Evolutionary conservation across 2,329 filamentous ascomycete species (phyloP), one percentile per base, ranked within the genome.

Genomic region (Aspergillus vadensis): DNA sequence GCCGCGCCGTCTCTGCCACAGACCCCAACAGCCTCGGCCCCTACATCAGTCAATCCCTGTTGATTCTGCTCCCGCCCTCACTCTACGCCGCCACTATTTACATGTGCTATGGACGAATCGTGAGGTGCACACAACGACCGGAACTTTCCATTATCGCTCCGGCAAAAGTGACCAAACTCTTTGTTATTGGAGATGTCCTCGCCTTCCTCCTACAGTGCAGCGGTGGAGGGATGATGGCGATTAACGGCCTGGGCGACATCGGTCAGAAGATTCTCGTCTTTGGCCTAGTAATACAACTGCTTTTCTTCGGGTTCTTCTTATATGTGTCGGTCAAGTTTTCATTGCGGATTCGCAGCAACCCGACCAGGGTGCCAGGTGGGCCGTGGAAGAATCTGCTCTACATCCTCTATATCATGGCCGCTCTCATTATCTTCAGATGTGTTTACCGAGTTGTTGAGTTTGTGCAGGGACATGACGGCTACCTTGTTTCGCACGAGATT

Each of bases 31-130:
- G 49, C 21, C 54, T 64, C 7, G 50, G 36, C 2, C 27, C 57
- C 12, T 63, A 55, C 54, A 49, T 60, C 4, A 14, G 15, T 5
- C 63, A 65, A 19, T 54, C 59, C 5, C 30, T 63, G 7, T 57
- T 58, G 23, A 64, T 65, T 39, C 39, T 65, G 21, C 62, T 62
- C 8, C 61, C 63, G 1, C 64, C 64, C 1, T 59, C 64, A 1
- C 57, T 65, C 39, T 60, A 64, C 55, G 64, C 64, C 15, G 80
- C 76, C 0, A 67, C 66, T 10, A 67, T 68, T 51, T 69, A 65
- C 52, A 65, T 65, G 64, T 58, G 36, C 17, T 64, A 64, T 55
- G 61, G 63, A 8, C 61, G 61, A 4, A 56, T 65, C 30, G 63
- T 65, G 3, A 39, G 5, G 6, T 58, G 36, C 39, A 41, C 53